These are phyloP conservation scores for Leucogyrophana mollusca DNA, from an alignment of 768 basidiomycete species.

Conservation along the genomic window DNA sequence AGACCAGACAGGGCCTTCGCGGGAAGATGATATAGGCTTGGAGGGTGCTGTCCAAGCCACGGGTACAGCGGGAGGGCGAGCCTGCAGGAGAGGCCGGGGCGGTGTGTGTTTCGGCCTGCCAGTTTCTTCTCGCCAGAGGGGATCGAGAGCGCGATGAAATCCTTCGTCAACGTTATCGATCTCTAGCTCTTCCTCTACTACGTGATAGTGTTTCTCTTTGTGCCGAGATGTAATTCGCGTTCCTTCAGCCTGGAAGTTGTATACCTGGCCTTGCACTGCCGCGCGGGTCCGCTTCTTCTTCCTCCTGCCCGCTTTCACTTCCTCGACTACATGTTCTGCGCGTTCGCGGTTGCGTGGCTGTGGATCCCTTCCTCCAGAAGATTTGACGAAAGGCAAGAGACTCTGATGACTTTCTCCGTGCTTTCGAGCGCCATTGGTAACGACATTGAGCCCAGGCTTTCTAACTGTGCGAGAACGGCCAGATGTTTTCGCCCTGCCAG, in stretches of 20 bases:
- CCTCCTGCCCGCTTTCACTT: slow-evolving; percentile 16
- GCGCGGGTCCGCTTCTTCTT: slow-evolving; percentile 27
- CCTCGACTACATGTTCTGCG: slow-evolving; percentile 5
- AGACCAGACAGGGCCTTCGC: slow-evolving; percentile 1
- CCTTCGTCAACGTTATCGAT: slow-evolving; percentile 45
- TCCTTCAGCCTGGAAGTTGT: slow-evolving; percentile 35
- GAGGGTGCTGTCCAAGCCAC: neutral
- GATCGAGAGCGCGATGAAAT: slow-evolving; percentile 41
- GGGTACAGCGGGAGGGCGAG: slow-evolving; percentile 3
- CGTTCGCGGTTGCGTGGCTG: neutral
- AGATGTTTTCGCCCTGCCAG: slow-evolving; percentile 11
- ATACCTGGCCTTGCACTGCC: slow-evolving; percentile 31
- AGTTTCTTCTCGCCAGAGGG: slow-evolving; percentile 32
- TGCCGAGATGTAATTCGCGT: slow-evolving; percentile 35
- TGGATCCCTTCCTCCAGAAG: slow-evolving; percentile 7
- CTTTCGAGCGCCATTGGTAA: slow-evolving; percentile 35
- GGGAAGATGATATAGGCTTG: neutral
- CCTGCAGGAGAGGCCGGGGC: neutral
- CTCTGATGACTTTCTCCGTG: slow-evolving; percentile 37
- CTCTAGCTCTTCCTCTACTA: slow-evolving; percentile 28
- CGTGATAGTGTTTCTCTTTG: slow-evolving; percentile 5
- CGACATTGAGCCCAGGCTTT: slow-evolving; percentile 32
- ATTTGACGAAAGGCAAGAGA: slow-evolving; percentile 32
- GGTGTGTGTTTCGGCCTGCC: slow-evolving; percentile 29
- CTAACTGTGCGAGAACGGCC: slow-evolving; percentile 7